Evolutionary conservation across 257 asterid genomes (phyloP).

Genomic region (Nicotiana attenuata): DNA sequence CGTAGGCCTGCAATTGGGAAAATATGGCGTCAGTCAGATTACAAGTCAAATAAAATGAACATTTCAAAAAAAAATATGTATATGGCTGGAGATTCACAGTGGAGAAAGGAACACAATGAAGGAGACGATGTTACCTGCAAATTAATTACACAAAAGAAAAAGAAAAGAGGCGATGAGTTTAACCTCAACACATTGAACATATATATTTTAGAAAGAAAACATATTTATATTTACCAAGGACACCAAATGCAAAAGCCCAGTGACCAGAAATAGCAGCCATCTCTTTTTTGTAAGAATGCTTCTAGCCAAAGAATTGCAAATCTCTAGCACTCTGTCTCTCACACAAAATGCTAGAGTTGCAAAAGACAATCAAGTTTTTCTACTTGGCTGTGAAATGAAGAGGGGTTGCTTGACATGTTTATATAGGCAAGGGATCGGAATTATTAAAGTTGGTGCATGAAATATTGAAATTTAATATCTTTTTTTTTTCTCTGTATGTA

Average conservation of each 20-base stretch:
- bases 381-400: constrained; percentile 2
- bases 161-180: background rate
- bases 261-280: constrained; percentile 9
- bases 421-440: background rate
- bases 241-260: constrained; percentile 45
- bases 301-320: background rate
- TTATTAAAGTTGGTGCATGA: background rate
- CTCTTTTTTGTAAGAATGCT: background rate
- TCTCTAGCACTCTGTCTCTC: background rate
- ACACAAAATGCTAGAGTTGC: constrained; percentile 3
- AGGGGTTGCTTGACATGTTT: background rate
- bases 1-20: constrained; percentile 40
- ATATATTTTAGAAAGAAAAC: too few relatives aligned
- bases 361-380: constrained; percentile 5
- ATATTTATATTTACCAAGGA: constrained; percentile 31
- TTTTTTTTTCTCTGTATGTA: background rate
- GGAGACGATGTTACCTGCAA: constrained; percentile 55
- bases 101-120: constrained; percentile 67
- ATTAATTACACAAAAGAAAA: background rate
- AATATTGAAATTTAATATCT: background rate
- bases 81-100: constrained; percentile 27
- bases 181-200: too few relatives aligned
- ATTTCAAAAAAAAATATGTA: background rate
- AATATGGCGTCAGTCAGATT: background rate
- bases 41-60: background rate